Evolutionary conservation across 352 stramenopile genomes (phyloP).

Genomic region (Phytophthora ohioensis): DNA sequence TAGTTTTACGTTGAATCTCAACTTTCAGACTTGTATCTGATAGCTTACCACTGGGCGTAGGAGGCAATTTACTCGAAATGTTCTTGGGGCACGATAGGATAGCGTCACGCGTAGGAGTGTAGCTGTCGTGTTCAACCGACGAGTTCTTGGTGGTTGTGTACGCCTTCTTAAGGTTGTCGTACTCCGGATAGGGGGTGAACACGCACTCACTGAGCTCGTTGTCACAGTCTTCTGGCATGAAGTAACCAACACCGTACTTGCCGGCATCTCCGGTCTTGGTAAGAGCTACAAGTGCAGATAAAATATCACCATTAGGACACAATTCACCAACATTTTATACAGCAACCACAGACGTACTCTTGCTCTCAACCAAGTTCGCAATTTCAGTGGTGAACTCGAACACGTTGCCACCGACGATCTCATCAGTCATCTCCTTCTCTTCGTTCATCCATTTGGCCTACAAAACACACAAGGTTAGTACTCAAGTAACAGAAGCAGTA

Average conservation of each 20-base stretch:
- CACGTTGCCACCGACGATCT: slow-evolving; percentile 77
- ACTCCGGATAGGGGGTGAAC: slow-evolving; percentile 69
- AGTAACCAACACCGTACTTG: slow-evolving; percentile 74
- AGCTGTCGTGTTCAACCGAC: slow-evolving; percentile 50
- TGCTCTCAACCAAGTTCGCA: slow-evolving; percentile 52
- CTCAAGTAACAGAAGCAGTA: no score
- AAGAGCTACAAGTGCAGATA: slow-evolving; percentile 30
- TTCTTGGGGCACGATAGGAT: slow-evolving; percentile 55
- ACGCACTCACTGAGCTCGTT: slow-evolving; percentile 53
- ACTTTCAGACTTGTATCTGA: not conserved
- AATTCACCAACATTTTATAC: no score
- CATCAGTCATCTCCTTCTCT: slow-evolving; percentile 67
- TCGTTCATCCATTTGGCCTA: slow-evolving; percentile 83
- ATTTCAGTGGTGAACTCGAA: slow-evolving; percentile 82
- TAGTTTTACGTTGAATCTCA: not conserved
- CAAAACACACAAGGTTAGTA: not conserved
- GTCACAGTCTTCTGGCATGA: slow-evolving; percentile 66
- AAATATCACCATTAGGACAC: not conserved
- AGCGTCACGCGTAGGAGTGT: slow-evolving; percentile 42
- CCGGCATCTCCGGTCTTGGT: slow-evolving; percentile 59
- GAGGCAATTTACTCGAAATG: slow-evolving; percentile 53
- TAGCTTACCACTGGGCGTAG: slow-evolving; percentile 45
- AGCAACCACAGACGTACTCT: slow-evolving; percentile 26
- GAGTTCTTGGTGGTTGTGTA: slow-evolving; percentile 63
- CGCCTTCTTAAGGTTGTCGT: slow-evolving; percentile 60